Evolutionary conservation across 805 yeast genomes (phyloP).

Genomic region (Metschnikowia dekortorum): DNA sequence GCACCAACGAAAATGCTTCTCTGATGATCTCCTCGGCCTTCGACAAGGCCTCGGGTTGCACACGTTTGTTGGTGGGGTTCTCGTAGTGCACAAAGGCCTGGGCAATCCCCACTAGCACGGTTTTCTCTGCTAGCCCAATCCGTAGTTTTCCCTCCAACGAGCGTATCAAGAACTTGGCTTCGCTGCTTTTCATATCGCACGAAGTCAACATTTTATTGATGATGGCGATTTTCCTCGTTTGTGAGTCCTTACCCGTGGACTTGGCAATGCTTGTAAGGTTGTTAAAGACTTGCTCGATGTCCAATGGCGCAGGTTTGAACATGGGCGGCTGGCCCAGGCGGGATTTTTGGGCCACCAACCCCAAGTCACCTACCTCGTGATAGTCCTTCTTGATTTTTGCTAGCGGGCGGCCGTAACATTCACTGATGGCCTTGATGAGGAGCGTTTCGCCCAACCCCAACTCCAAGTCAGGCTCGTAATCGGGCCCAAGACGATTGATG

Average conservation of each 20-base stretch:
- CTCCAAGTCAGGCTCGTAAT: conserved; percentile 86
- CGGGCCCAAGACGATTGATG: conserved; percentile 90
- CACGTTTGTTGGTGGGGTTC: conserved; percentile 16
- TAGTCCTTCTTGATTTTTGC: conserved; percentile 70
- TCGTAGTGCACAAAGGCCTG: conserved; percentile 76
- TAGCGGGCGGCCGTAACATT: conserved; percentile 78
- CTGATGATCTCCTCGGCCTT: conserved; percentile 74
- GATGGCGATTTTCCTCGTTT: conserved; percentile 66
- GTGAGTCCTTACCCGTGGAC: conserved; percentile 77
- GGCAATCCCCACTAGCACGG: conserved; percentile 78
- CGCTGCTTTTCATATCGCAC: conserved; percentile 62
- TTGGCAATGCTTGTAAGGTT: conserved; percentile 74
- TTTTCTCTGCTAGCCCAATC: conserved; percentile 91
- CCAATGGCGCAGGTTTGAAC: conserved; percentile 85
- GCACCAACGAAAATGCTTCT: conserved; percentile 85
- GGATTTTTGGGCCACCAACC: conserved; percentile 80
- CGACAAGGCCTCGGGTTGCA: conserved; percentile 42
- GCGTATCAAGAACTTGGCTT: conserved; percentile 86
- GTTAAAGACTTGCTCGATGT: conserved; percentile 67
- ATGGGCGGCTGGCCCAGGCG: conserved; percentile 84
- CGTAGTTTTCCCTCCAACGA: conserved; percentile 90
- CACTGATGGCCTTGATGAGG: conserved; percentile 81
- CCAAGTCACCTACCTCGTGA: conserved; percentile 82
- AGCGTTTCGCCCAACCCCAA: conserved; percentile 91
- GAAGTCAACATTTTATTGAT: conserved; percentile 84